phyloP scores from a whole-genome alignment of 257 asterid species.

The Vinca minor region DNA sequence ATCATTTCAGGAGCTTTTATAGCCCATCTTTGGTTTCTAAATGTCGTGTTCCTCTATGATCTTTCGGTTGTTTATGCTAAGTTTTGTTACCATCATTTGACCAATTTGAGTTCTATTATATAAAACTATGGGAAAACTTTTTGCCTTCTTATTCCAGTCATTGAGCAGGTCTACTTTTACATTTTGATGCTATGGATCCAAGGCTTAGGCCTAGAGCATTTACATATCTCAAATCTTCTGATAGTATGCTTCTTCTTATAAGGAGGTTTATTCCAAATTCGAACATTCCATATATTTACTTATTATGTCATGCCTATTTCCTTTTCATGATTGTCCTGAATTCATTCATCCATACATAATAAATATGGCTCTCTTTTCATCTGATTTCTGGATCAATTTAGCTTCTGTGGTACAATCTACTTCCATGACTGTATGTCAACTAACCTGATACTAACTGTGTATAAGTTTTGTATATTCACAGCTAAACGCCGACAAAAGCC shows the following conservation, averaged over 20 bases:
- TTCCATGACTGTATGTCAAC: not conserved
- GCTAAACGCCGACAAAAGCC: constrained; percentile 86
- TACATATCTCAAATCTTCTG: not conserved
- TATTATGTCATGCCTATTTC: not conserved
- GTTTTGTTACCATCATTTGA: not conserved
- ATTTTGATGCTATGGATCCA: not conserved
- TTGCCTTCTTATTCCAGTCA: not conserved
- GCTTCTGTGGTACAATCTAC: not conserved
- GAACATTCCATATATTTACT: not conserved
- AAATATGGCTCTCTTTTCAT: not conserved
- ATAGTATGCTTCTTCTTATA: not conserved
- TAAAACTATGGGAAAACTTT: not conserved
- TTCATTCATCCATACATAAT: not conserved
- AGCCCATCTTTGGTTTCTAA: not conserved
- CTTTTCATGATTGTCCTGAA: not conserved
- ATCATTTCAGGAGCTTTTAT: not conserved
- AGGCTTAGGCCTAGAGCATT: not conserved
- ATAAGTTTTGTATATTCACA: constrained; percentile 31
- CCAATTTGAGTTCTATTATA: not conserved
- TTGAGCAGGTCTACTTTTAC: not conserved
- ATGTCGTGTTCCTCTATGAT: not conserved
- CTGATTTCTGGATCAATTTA: not conserved
- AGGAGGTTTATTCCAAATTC: not conserved
- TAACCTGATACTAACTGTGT: constrained; percentile 20
- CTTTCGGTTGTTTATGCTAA: not conserved